These are phyloP conservation scores for Lyophyllum shimeji DNA, from an alignment of 768 basidiomycete species.

Conservation along the genomic window DNA sequence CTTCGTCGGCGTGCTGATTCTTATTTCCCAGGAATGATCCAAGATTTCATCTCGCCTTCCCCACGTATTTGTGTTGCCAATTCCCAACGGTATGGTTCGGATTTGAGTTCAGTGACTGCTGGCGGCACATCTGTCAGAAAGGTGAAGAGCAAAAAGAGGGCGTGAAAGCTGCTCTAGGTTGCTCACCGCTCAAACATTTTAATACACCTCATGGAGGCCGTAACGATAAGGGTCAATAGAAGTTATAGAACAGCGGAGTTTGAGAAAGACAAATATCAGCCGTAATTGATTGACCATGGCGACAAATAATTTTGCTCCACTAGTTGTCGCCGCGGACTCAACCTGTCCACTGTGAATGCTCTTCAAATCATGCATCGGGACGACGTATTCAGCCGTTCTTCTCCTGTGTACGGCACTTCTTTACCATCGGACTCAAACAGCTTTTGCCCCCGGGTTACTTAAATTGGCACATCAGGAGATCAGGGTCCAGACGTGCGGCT, in stretches of 20 bases:
- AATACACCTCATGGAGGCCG: background rate
- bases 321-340: background rate
- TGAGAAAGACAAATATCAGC: background rate
- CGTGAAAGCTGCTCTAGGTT: background rate
- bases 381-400: background rate
- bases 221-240: background rate
- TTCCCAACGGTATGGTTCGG: background rate
- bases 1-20: background rate
- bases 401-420: background rate
- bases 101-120: background rate
- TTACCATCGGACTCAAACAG: background rate
- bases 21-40: background rate
- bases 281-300: background rate
- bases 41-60: conserved; percentile 4
- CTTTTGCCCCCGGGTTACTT: background rate
- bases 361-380: background rate
- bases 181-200: background rate
- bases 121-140: background rate
- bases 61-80: background rate
- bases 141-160: background rate
- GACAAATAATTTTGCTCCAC: background rate
- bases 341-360: background rate
- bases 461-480: conserved; percentile 12
- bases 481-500: conserved; percentile 6
- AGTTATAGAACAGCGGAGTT: conserved; percentile 10